These are phyloP conservation scores for Rhodomyrtus tomentosa DNA, from an alignment of 345 rosid species.

Conservation along the genomic window DNA sequence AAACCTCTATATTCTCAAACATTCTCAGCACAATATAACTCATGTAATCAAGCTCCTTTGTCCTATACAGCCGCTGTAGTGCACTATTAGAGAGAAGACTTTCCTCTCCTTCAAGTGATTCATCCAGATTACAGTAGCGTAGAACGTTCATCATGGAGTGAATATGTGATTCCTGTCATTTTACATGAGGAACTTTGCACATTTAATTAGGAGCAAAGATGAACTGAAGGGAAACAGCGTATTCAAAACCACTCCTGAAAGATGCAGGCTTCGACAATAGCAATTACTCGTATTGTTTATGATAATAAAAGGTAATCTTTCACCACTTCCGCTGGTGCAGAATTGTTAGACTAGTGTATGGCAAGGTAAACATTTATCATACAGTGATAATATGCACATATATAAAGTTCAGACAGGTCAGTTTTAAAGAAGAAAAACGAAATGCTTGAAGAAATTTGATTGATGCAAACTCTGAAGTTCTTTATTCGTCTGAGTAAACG, in stretches of 20 bases:
- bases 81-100: constrained; percentile 71
- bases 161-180: constrained; percentile 85
- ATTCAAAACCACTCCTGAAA: neutral
- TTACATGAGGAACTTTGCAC: neutral
- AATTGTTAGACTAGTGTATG: neutral
- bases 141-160: constrained; percentile 95
- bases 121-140: constrained; percentile 93
- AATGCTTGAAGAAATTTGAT: neutral
- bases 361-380: neutral
- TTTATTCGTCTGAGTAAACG: neutral
- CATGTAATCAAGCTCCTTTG: constrained; percentile 99
- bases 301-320: neutral
- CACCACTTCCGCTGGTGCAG: neutral
- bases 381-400: neutral
- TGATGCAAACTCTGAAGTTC: neutral
- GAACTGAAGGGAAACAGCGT: neutral
- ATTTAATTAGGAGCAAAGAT: neutral
- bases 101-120: constrained; percentile 91
- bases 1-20: constrained; percentile 89
- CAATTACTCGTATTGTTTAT: neutral
- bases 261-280: neutral
- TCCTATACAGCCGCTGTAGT: constrained; percentile 69
- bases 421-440: neutral
- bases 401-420: neutral
- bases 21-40: constrained; percentile 86